Evolutionary conservation across 805 yeast genomes (phyloP), one percentile per base, ranked within the genome.

Genomic region (Hanseniaspora thailandica): DNA sequence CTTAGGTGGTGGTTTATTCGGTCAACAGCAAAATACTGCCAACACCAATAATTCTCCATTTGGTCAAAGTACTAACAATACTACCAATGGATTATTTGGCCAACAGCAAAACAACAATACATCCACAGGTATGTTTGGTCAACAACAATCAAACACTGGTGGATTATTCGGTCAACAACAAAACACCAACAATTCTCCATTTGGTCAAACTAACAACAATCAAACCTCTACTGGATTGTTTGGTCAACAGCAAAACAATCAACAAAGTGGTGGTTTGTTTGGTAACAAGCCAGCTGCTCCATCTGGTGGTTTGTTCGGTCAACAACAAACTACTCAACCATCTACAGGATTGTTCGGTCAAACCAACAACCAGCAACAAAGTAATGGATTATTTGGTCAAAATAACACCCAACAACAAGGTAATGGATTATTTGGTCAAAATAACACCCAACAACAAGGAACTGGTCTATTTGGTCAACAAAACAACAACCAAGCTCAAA

Each of bases 381-480:
- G 22, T n/a, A 59, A 64, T 30, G 76, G 76, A 3, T 61, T 76
- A 47, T 77, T 77, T 61, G 77, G 77, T 22, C 66, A 63, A 36
- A 59, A 61, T 53, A 57, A 61, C 55, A 55, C 48, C 20, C 53
- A 54, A 59, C 46, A 60, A 56, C 58, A 51, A 36, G 58, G 12
- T 45, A 57, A 54, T 45, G 55, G 57, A 8, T 54, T 67, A 52
- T 64, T 63, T 55, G 55, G 59, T 55, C 39, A n/a, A 17, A 55
- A 39, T 33, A 34, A 5, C 55, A 55, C 48, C 20, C 53, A 54
- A 59, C 46, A 60, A 56, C 58, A 51, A 36, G 58, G 12, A 43
- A 57, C 54, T 45, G 55, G 57, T 10, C 53, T 67, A 52, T 64
- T 63, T 55, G 55, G 59, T 55, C 39, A n/a, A 17, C 54, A 39